Conservation (phyloP, 768 basidiomycete genomes). For the Aureoboletus auriporus region DNA sequence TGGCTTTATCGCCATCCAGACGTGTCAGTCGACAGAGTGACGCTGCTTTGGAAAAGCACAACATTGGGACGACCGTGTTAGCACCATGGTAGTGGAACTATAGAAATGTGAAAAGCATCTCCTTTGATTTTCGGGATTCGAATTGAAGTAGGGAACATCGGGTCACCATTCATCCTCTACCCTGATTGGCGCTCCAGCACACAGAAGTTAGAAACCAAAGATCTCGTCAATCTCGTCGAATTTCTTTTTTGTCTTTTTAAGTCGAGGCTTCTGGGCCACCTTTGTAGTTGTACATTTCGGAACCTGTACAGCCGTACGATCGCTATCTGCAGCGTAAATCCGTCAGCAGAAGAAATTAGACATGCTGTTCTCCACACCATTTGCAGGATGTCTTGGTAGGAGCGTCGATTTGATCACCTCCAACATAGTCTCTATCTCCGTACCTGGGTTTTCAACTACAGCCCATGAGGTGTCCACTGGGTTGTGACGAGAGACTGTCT, state of each 20-base stretch:
- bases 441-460: background rate
- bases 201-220: no score
- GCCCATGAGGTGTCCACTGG: background rate
- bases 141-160: no score
- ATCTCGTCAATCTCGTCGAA: constrained; percentile 25
- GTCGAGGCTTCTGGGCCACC: constrained; percentile 4
- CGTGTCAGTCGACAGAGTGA: constrained; percentile 71
- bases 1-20: constrained; percentile 46
- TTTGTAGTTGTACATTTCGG: background rate
- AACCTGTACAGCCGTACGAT: background rate
- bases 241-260: constrained; percentile 20
- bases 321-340: background rate
- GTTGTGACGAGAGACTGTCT: constrained; percentile 5
- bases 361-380: constrained; percentile 1
- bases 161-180: no score
- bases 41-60: constrained; percentile 44
- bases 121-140: no score
- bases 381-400: background rate
- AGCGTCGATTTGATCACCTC: background rate
- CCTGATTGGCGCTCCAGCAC: no score
- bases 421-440: background rate
- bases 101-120: no score
- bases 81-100: constrained; percentile 29
- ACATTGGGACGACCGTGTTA: constrained; percentile 42
- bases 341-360: background rate